These are phyloP conservation scores for Brassica nigra DNA, from an alignment of 345 rosid genomes.

Conservation along the genomic window DNA sequence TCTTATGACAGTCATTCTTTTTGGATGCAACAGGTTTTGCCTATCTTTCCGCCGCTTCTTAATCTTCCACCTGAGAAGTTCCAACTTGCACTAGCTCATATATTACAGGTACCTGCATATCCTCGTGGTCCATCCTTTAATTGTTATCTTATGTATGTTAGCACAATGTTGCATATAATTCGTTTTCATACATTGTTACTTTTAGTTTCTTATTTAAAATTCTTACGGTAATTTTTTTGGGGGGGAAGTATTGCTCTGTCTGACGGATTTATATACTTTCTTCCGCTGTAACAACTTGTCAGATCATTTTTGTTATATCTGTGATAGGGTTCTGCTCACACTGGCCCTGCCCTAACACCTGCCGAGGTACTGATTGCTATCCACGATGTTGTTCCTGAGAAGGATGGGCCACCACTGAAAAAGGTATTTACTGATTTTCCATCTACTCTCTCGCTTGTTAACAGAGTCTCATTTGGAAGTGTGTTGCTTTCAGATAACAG, in stretches of 20 bases:
- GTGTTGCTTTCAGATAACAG: slow-evolving; percentile 67
- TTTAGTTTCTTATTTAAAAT: background rate
- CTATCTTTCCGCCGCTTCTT: slow-evolving; percentile 87
- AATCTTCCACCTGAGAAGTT: slow-evolving; percentile 90
- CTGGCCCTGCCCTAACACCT: slow-evolving; percentile 98
- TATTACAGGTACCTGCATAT: slow-evolving; percentile 73
- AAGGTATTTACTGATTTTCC: slow-evolving; percentile 53
- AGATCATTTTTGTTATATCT: slow-evolving; percentile 21
- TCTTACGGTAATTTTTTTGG: background rate
- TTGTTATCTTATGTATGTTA: slow-evolving; percentile 1
- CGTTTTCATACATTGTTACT: background rate
- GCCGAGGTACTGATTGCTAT: slow-evolving; percentile 96
- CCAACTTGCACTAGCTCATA: slow-evolving; percentile 91
- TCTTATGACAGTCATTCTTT: slow-evolving; percentile 4
- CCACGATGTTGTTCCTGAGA: slow-evolving; percentile 85
- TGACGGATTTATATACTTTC: background rate
- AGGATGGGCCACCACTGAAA: slow-evolving; percentile 77
- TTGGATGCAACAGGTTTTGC: slow-evolving; percentile 65
- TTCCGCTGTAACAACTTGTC: slow-evolving; percentile 14
- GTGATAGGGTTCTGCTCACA: slow-evolving; percentile 95
- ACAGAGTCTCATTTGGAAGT: slow-evolving; percentile 8
- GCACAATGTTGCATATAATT: slow-evolving; percentile 1
- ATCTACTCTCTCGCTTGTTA: slow-evolving; percentile 10
- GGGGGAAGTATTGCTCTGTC: slow-evolving; percentile 8
- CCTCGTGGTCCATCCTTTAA: slow-evolving; percentile 9